Conservation (phyloP, 192 early-diverging fungal species). For the Linnemannia hyalina region DNA sequence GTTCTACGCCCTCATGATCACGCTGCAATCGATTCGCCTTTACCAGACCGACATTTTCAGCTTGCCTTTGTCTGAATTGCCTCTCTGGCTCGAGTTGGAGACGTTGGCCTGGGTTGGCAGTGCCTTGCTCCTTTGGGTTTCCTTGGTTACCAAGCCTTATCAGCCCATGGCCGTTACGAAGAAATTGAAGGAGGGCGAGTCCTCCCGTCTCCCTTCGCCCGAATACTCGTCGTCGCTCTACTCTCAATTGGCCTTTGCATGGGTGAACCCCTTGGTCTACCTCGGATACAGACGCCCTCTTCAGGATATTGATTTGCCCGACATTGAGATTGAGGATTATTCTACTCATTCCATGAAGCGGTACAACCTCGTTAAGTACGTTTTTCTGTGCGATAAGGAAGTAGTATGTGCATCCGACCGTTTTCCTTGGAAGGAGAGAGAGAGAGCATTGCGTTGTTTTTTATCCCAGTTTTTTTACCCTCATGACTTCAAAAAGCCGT, state of each 20-base stretch:
- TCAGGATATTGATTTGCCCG: slow-evolving; percentile 70
- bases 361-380: slow-evolving; percentile 43
- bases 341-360: slow-evolving; percentile 29
- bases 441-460: background rate
- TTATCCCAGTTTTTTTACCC: background rate
- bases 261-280: slow-evolving; percentile 54
- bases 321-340: slow-evolving; percentile 62
- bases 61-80: slow-evolving; percentile 19
- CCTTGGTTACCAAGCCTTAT: slow-evolving; percentile 32
- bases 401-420: background rate
- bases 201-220: slow-evolving; percentile 25
- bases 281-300: slow-evolving; percentile 70
- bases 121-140: slow-evolving; percentile 28
- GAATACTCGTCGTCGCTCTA: slow-evolving; percentile 54
- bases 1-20: slow-evolving; percentile 27
- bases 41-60: slow-evolving; percentile 16
- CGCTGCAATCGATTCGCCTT: slow-evolving; percentile 9
- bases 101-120: slow-evolving; percentile 10
- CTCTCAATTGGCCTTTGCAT: slow-evolving; percentile 52
- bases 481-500: background rate
- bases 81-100: slow-evolving; percentile 37
- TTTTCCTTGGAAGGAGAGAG: background rate
- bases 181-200: slow-evolving; percentile 18
- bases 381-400: background rate
- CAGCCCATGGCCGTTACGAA: background rate